Evolutionary conservation across 2,329 filamentous ascomycete species (phyloP).

Genomic region (Ascomycota sp.): DNA sequence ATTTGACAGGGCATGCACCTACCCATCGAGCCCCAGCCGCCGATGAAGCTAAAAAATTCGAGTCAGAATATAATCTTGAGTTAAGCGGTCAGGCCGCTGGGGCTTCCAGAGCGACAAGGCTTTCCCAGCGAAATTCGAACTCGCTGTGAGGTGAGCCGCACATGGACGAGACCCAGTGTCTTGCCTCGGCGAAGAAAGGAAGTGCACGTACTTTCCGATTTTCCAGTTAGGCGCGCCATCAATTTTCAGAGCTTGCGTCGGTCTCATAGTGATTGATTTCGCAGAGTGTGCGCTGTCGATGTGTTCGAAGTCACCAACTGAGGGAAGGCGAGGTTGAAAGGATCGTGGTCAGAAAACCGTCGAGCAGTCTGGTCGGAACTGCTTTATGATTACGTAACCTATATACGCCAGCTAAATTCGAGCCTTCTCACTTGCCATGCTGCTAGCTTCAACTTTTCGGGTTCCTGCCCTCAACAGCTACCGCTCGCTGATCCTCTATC

Average conservation of each 20-base stretch:
- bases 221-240: constrained; percentile 13
- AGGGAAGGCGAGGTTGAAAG: constrained; percentile 3
- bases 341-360: constrained; percentile 7
- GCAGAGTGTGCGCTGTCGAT: constrained; percentile 6
- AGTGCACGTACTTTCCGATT: constrained; percentile 14
- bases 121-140: background rate
- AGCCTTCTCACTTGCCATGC: no score
- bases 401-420: no score
- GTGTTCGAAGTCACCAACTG: constrained; percentile 7
- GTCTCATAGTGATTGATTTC: constrained; percentile 17
- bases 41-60: constrained; percentile 38
- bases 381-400: constrained; percentile 10
- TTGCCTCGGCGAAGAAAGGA: background rate
- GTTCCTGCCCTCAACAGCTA: background rate
- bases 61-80: constrained; percentile 6
- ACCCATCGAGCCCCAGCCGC: constrained; percentile 58
- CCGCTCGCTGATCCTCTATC: background rate
- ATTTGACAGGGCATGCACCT: no score
- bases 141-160: background rate
- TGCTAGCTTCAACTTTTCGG: background rate
- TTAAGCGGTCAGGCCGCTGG: no score
- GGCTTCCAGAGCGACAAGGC: no score
- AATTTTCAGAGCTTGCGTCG: constrained; percentile 17
- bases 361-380: constrained; percentile 1
- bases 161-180: background rate